Evolutionary conservation across 495 filamentous ascomycete genomes (phyloP).

Genomic region (Hyaloscypha hepaticicola): DNA sequence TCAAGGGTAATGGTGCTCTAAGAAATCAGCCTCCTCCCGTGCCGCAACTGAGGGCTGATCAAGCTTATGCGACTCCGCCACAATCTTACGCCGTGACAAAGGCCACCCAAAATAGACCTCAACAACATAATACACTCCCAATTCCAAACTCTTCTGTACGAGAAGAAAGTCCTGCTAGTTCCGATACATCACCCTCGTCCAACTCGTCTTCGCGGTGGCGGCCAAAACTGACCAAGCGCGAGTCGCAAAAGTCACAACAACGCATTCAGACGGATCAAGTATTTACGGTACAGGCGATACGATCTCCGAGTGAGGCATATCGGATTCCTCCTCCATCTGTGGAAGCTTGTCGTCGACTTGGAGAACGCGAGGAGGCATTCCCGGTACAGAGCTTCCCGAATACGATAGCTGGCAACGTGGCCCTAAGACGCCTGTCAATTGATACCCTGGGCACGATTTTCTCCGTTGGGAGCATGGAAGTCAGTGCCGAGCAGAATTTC

Average conservation of each 20-base stretch:
- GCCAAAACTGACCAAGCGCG: neutral
- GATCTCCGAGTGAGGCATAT: slow-evolving; percentile 8
- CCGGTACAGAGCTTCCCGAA: slow-evolving; percentile 25
- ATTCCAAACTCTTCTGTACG: neutral
- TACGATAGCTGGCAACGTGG: slow-evolving; percentile 10
- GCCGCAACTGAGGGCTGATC: neutral
- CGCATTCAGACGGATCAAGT: neutral
- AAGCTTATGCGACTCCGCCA: neutral
- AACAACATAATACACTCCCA: neutral
- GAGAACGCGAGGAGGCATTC: slow-evolving; percentile 20
- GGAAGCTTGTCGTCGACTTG: slow-evolving; percentile 13
- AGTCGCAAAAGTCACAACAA: neutral
- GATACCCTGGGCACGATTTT: slow-evolving; percentile 32
- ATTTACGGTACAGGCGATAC: slow-evolving; percentile 21
- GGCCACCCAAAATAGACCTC: neutral
- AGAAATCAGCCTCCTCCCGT: slow-evolving; percentile 2
- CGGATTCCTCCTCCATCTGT: slow-evolving; percentile 15
- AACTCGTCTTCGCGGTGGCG: neutral
- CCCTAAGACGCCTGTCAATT: slow-evolving; percentile 10
- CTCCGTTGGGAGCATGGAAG: slow-evolving; percentile 28
- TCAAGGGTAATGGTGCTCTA: neutral
- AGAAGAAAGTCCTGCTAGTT: neutral
- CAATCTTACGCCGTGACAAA: neutral
- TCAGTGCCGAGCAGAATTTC: slow-evolving; percentile 21
- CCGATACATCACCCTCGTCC: neutral